phyloP scores from a whole-genome alignment of 2,329 filamentous ascomycete genomes.

The Exophiala sideris region DNA sequence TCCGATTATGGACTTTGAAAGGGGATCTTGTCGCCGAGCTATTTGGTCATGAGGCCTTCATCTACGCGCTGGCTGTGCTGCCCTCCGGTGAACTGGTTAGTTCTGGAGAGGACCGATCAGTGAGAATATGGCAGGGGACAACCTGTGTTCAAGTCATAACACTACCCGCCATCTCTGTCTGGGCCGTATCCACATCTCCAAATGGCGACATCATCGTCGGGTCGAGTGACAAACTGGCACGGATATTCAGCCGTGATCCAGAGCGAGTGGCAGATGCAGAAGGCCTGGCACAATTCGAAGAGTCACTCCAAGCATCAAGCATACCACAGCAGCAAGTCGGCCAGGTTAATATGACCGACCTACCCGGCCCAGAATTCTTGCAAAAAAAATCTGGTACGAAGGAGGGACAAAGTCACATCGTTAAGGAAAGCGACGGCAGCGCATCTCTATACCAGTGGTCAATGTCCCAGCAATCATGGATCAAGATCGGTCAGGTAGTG shows the following conservation, averaged over 20 bases:
- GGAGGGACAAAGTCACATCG: conserved; percentile 93
- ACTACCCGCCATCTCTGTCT: conserved; percentile 93
- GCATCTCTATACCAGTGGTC: conserved; percentile 91
- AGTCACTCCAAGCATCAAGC: conserved; percentile 74
- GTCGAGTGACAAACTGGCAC: conserved; percentile 80
- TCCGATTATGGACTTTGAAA: conserved; percentile 80
- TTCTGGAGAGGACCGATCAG: conserved; percentile 89
- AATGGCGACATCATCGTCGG: conserved; percentile 92
- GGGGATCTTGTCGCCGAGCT: conserved; percentile 74
- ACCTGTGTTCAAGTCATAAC: conserved; percentile 94
- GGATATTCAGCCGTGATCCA: conserved; percentile 73
- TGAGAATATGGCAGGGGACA: conserved; percentile 78
- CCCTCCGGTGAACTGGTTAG: conserved; percentile 87
- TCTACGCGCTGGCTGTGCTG: conserved; percentile 76
- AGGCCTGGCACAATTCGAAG: conserved; percentile 70
- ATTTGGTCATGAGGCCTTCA: conserved; percentile 88
- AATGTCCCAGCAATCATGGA: conserved; percentile 66
- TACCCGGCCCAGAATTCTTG: conserved; percentile 85
- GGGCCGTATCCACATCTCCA: conserved; percentile 78
- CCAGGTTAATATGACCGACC: conserved; percentile 83
- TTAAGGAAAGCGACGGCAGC: conserved; percentile 74
- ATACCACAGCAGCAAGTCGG: conserved; percentile 84
- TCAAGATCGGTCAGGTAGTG: conserved; percentile 90
- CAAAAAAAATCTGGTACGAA: conserved; percentile 81
- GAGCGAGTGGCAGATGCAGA: conserved; percentile 68